Evolutionary conservation across 768 basidiomycete species (phyloP).

Genomic region (Aureoboletus auriporus): DNA sequence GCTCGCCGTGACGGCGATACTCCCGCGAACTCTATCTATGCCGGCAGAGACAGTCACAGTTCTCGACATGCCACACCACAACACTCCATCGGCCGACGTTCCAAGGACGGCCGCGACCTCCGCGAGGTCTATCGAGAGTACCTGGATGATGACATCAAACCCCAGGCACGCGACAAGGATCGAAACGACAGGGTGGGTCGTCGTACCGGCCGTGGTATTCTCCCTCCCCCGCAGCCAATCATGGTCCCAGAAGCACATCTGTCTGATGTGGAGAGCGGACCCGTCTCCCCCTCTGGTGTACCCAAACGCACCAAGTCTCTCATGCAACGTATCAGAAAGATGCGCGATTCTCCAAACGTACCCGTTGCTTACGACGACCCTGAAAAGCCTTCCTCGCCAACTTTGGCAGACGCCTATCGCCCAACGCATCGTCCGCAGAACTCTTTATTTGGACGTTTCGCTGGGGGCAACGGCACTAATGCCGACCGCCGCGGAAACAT

Average conservation of each 20-base stretch:
- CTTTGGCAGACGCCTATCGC: conserved; percentile 37
- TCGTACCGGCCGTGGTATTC: conserved; percentile 43
- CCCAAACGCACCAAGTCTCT: conserved; percentile 77
- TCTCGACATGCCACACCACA: conserved; percentile 35
- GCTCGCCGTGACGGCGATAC: conserved; percentile 48
- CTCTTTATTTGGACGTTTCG: conserved; percentile 75
- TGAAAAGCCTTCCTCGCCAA: conserved; percentile 44
- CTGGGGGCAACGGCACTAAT: conserved; percentile 31
- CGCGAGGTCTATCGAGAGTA: conserved; percentile 45
- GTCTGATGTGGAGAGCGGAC: conserved; percentile 32
- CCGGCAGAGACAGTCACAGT: conserved; percentile 50
- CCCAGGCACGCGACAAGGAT: conserved; percentile 28
- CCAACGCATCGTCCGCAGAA: conserved; percentile 72
- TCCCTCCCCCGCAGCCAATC: conserved; percentile 84
- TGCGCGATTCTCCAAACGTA: conserved; percentile 83
- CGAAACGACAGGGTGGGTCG: conserved; percentile 33
- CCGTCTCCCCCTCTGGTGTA: conserved; percentile 41
- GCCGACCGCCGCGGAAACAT: conserved; percentile 34
- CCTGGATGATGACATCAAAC: conserved; percentile 35
- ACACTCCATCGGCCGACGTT: conserved; percentile 33
- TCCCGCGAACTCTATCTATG: conserved; percentile 65
- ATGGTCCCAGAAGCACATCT: conserved; percentile 58
- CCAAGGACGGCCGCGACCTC: conserved; percentile 49
- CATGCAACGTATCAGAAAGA: conserved; percentile 85
- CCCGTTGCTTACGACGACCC: conserved; percentile 51